A percentile compares a stretch with the other conserved stretches of the same genome.
phyloP scores from a whole-genome alignment of 2,329 filamentous ascomycete genomes.

The Trichoderma citrinoviride region DNA sequence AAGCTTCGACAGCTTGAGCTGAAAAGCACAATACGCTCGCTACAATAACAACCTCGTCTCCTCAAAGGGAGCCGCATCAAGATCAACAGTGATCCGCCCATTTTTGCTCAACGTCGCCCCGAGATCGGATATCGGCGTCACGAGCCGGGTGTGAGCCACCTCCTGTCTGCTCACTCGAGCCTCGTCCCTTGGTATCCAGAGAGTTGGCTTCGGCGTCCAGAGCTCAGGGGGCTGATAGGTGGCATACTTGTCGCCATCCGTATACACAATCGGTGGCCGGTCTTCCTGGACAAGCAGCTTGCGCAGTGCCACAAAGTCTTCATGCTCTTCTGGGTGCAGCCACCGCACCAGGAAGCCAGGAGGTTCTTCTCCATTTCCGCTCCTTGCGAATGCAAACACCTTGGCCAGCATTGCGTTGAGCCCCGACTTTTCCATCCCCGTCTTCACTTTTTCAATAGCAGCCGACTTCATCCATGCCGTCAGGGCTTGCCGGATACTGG shows the following conservation, averaged over 20 bases:
- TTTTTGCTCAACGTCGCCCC: slow-evolving; percentile 36
- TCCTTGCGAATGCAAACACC: slow-evolving; percentile 30
- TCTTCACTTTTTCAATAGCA: slow-evolving; percentile 36
- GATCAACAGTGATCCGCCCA: slow-evolving; percentile 36
- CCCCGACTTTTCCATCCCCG: slow-evolving; percentile 29
- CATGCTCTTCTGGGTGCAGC: slow-evolving; percentile 74
- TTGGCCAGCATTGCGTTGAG: slow-evolving; percentile 31
- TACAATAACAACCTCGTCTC: slow-evolving; percentile 42
- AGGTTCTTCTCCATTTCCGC: slow-evolving; percentile 29
- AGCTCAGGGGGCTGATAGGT: slow-evolving; percentile 65
- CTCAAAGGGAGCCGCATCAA: slow-evolving; percentile 41
- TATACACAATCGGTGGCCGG: slow-evolving; percentile 44
- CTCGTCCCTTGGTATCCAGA: slow-evolving; percentile 83
- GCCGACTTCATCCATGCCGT: slow-evolving; percentile 38
- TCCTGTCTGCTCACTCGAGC: slow-evolving; percentile 76
- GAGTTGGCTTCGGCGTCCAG: slow-evolving; percentile 61
- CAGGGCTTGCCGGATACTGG: slow-evolving; percentile 34
- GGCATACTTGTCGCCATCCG: slow-evolving; percentile 55
- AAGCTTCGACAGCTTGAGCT: background rate
- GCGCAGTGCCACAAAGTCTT: slow-evolving; percentile 69
- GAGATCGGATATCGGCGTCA: slow-evolving; percentile 73
- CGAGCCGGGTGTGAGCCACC: slow-evolving; percentile 65
- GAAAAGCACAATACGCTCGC: slow-evolving; percentile 3
- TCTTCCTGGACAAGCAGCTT: slow-evolving; percentile 62
- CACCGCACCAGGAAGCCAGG: slow-evolving; percentile 63